These are phyloP conservation scores for Ceratobasidium sp. DNA, from an alignment of 1,284 basidiomycete genomes.

Conservation along the genomic window DNA sequence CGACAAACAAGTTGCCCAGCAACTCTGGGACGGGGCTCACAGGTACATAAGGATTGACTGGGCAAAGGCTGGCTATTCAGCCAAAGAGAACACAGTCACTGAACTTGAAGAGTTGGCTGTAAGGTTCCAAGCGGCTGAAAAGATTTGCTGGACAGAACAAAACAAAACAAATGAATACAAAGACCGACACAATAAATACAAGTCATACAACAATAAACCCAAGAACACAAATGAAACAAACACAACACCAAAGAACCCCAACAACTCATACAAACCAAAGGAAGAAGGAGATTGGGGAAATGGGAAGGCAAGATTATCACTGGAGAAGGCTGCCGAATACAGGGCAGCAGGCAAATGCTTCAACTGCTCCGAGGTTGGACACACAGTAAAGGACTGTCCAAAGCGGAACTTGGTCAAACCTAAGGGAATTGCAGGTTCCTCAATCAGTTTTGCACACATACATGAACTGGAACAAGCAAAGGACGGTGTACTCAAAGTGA, in stretches of 20 bases:
- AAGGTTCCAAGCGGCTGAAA: conserved; percentile 36
- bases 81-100: conserved; percentile 19
- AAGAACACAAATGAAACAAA: not conserved
- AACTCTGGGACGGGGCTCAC: conserved; percentile 36
- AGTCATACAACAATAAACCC: not conserved
- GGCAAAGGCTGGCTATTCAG: conserved; percentile 18
- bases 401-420: conserved; percentile 9
- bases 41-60: conserved; percentile 36
- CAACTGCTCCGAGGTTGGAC: not conserved
- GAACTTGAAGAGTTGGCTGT: conserved; percentile 32
- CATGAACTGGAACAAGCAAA: conserved; percentile 1
- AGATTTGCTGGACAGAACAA: conserved; percentile 3
- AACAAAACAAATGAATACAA: not conserved
- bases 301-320: not conserved
- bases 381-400: conserved; percentile 2
- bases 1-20: not conserved
- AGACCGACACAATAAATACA: not conserved
- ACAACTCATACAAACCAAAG: not conserved
- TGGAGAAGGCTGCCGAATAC: conserved; percentile 7
- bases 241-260: not conserved
- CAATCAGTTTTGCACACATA: conserved; percentile 5
- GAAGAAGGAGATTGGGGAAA: not conserved
- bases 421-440: not conserved
- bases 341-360: not conserved
- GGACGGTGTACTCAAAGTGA: not conserved